Evolutionary conservation across 2,329 filamentous ascomycete genomes (phyloP), one percentile per base, ranked within the genome.

Genomic region (Stagonosporopsis chrysanthemi): DNA sequence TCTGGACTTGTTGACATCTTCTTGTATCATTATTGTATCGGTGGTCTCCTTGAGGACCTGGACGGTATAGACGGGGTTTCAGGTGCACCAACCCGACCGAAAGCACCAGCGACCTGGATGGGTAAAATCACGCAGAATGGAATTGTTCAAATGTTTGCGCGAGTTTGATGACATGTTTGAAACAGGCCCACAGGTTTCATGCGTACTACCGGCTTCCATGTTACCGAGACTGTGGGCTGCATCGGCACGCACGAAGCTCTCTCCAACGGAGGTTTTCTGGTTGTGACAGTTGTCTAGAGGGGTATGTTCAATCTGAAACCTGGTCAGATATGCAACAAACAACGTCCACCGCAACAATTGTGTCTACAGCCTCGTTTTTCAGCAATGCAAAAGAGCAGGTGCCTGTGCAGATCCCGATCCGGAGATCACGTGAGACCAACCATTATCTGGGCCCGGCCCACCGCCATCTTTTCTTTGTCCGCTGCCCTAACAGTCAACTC

Each of bases 11-110:
- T 50, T 23, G 28, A 23, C 19, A 36, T 36, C 26, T 41, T 50
- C 42, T 50, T 59, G 51, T 59, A 59, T 47, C 23, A 54, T 24
- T 47, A 58, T 42, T 58, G 50, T 43, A 50, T 33, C 14, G 14
- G 31, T 33, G 31, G 14, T 33, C 31, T 33, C 7, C 7, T 7
- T 29, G 5, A 29, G 11, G 28, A 8, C 28, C 6, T 29, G 28
- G 5, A 29, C 28, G 28, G 28, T 15, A 33, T 33, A 33, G 31
- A 33, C 4, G 31, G 2, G 12, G 15, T 29, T 29, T 29, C 28
- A 9, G 28, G 28, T 11, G 9, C 28, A 6, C 28, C 28, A 9
- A n/a, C n/a, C n/a, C n/a, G n/a, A n/a, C n/a, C 28, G 28, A 29
- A 26, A 26, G 24, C 24, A 26, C 24, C 24, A 7, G 24, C 4